A percentile compares a stretch with the other conserved stretches of the same genome.
These are phyloP conservation scores for Chrysanthemum seticuspe DNA, from an alignment of 129 eudicot species.

Conservation along the genomic window DNA sequence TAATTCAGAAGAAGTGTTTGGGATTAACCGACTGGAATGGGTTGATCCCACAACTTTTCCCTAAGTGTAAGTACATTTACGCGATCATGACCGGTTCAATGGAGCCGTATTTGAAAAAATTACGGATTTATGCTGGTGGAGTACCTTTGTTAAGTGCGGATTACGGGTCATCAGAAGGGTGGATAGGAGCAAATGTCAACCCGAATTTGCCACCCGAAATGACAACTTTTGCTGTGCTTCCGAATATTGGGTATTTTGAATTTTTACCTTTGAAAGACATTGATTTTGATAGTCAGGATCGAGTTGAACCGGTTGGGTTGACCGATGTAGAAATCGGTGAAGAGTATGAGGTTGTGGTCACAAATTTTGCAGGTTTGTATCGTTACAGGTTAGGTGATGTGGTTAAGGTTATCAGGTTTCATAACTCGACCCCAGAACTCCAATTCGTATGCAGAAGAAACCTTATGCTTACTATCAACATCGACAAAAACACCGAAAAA, in stretches of 20 bases:
- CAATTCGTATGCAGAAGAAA: constrained; percentile 40
- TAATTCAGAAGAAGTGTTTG: constrained; percentile 36
- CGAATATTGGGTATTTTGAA: constrained; percentile 70
- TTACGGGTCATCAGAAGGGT: constrained; percentile 80
- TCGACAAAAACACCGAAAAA: constrained; percentile 32
- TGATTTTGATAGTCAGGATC: background rate
- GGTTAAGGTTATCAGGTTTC: too few species aligned
- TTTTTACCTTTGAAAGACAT: constrained; percentile 54
- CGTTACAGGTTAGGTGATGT: too few species aligned
- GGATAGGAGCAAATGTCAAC: constrained; percentile 72
- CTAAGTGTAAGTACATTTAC: constrained; percentile 63
- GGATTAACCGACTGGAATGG: constrained; percentile 69
- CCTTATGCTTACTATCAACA: constrained; percentile 50
- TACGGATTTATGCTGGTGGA: constrained; percentile 66
- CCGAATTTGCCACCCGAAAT: constrained; percentile 57
- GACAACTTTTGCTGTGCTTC: constrained; percentile 62
- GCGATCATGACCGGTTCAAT: constrained; percentile 55
- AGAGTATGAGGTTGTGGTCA: constrained; percentile 47
- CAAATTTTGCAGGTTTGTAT: constrained; percentile 43
- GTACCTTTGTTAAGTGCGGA: constrained; percentile 65
- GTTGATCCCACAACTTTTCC: constrained; percentile 56
- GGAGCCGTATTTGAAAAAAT: constrained; percentile 42
- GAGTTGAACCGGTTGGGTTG: constrained; percentile 44
- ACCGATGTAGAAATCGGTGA: constrained; percentile 46
- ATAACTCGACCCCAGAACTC: too few species aligned